Evolutionary conservation across 164 flowering plant genomes (phyloP).

Genomic region (Cinnamomum micranthum): DNA sequence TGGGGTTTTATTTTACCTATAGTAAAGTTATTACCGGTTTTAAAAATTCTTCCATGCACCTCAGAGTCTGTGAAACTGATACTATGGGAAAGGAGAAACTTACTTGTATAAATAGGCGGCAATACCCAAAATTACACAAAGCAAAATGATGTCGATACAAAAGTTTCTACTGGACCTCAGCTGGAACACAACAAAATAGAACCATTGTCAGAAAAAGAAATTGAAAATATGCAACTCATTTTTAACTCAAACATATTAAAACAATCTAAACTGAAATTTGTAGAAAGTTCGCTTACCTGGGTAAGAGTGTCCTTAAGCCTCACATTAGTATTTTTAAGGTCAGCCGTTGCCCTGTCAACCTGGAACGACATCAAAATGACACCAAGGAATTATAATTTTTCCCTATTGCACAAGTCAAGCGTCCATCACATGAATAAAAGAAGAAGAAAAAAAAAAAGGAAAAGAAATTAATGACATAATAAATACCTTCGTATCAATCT

Average conservation of each 20-base stretch:
- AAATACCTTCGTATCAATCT: conserved; percentile 86
- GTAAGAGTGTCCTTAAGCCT: conserved; percentile 84
- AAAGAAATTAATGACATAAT: not conserved
- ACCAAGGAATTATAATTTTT: not conserved
- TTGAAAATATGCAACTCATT: not conserved
- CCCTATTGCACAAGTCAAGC: not conserved
- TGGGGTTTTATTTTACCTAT: too few relatives aligned
- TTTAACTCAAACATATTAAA: not conserved
- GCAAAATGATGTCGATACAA: conserved; percentile 82
- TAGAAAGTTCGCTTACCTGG: conserved; percentile 49
- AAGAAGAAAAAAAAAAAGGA: not conserved
- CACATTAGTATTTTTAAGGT: conserved; percentile 93
- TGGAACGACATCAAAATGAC: conserved; percentile 16
- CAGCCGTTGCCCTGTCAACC: conserved; percentile 91
- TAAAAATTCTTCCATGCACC: not conserved
- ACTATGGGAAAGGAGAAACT: conserved; percentile 24
- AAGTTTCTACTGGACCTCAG: conserved; percentile 88
- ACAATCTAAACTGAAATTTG: not conserved
- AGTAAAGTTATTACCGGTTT: too few relatives aligned
- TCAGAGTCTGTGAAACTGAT: not conserved
- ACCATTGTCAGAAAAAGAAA: conserved; percentile 1
- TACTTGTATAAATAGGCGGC: conserved; percentile 97
- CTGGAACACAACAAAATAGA: conserved; percentile 36
- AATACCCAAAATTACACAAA: conserved; percentile 81
- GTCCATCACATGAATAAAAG: not conserved